Evolutionary conservation across 768 basidiomycete genomes (phyloP).

Genomic region (Gautieria morchelliformis): DNA sequence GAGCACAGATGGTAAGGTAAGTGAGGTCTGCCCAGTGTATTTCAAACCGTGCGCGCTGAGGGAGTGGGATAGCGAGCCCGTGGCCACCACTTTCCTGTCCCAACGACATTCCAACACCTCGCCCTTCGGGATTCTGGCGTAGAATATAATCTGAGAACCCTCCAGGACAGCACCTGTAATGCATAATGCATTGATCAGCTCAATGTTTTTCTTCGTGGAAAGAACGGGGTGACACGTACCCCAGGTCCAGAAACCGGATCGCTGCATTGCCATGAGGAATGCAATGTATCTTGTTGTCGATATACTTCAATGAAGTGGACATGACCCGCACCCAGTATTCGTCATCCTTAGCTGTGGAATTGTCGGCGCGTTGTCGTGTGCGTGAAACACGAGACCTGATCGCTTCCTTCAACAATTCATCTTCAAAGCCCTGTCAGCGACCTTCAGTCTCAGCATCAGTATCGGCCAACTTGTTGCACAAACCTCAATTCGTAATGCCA

Average conservation of each 20-base stretch:
- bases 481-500: neutral
- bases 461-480: neutral
- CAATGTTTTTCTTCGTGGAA: neutral
- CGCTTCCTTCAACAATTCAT: neutral
- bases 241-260: constrained; percentile 20
- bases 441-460: neutral
- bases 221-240: constrained; percentile 13
- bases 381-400: neutral
- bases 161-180: constrained; percentile 21
- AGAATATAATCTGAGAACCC: constrained; percentile 24
- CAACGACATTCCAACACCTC: constrained; percentile 19
- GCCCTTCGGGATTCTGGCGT: constrained; percentile 15
- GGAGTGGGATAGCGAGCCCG: constrained; percentile 15
- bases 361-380: neutral
- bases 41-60: constrained; percentile 15
- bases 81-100: constrained; percentile 19
- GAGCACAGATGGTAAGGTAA: constrained; percentile 5
- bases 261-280: constrained; percentile 6
- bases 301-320: constrained; percentile 9
- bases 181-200: too few relatives aligned
- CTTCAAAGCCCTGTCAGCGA: neutral
- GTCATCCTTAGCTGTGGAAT: neutral
- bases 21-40: constrained; percentile 20
- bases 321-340: neutral
- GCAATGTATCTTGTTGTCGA: constrained; percentile 10